Conservation (phyloP, 768 basidiomycete species). For the Candolleomyces efflorescens region DNA sequence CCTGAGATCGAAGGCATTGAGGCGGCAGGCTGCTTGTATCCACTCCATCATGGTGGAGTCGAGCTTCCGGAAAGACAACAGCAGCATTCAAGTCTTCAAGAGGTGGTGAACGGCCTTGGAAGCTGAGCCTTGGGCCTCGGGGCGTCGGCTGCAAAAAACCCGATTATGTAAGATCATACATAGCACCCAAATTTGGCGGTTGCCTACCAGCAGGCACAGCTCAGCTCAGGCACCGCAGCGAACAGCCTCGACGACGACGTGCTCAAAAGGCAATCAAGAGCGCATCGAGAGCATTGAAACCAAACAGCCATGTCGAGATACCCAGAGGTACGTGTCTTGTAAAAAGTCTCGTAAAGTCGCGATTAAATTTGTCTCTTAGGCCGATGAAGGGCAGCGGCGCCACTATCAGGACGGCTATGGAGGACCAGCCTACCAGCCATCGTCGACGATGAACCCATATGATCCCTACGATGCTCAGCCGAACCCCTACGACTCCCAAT, state of each 20-base stretch:
- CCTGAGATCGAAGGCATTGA: too few relatives aligned
- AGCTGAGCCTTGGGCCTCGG: too few relatives aligned
- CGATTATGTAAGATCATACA: neutral
- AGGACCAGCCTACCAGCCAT: conserved; percentile 23
- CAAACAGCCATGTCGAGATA: conserved; percentile 28
- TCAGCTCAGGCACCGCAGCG: neutral
- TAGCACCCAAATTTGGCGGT: neutral
- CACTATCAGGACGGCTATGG: conserved; percentile 66
- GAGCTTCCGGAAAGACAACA: too few relatives aligned
- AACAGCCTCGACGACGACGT: neutral
- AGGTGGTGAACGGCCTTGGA: too few relatives aligned
- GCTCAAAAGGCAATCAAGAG: neutral
- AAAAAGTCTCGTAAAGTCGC: neutral
- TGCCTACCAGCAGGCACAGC: neutral
- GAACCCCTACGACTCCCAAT: conserved; percentile 20
- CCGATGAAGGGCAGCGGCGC: conserved; percentile 59
- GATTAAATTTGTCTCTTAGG: conserved; percentile 28
- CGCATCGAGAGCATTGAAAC: neutral
- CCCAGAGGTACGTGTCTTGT: conserved; percentile 21
- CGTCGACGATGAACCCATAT: conserved; percentile 32
- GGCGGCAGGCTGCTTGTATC: too few relatives aligned
- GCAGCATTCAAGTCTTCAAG: too few relatives aligned
- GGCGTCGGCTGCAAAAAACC: too few relatives aligned
- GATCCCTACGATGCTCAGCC: conserved; percentile 36
- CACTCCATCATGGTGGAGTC: too few relatives aligned